These are phyloP conservation scores for Hypoxylon lienhwacheense DNA, from an alignment of 495 filamentous ascomycete species.

Conservation along the genomic window DNA sequence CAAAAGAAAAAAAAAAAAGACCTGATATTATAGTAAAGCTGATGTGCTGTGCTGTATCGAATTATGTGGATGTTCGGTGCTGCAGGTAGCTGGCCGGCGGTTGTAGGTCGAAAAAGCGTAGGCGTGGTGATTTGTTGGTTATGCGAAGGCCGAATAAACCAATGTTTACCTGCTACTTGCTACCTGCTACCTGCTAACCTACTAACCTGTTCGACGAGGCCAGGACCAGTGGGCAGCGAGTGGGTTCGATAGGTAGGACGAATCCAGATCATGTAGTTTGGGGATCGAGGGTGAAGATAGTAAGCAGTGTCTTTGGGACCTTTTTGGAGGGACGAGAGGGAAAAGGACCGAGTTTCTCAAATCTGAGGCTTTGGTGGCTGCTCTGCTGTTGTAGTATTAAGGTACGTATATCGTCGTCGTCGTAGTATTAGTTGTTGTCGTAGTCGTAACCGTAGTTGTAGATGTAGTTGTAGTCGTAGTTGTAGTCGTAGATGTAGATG, in stretches of 20 bases:
- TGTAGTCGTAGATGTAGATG: constrained; percentile 4
- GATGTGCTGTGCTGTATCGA: constrained; percentile 10
- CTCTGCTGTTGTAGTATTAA: no score
- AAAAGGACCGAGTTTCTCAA: no score
- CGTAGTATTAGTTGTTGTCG: not conserved
- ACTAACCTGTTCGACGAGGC: no score
- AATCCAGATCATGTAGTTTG: constrained; percentile 11
- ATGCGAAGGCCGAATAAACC: constrained; percentile 20
- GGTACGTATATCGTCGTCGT: no score
- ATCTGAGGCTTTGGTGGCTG: no score
- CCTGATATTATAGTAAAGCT: constrained; percentile 28
- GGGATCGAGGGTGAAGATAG: constrained; percentile 3
- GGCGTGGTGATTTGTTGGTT: constrained; percentile 30
- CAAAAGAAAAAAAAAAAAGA: no score
- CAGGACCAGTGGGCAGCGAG: constrained; percentile 13
- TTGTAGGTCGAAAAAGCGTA: constrained; percentile 31
- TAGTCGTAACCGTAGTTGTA: constrained; percentile 2
- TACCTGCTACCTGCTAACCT: no score
- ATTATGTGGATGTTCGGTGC: constrained; percentile 21
- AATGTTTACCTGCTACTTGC: constrained; percentile 23
- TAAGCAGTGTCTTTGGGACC: not conserved
- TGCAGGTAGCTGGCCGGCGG: constrained; percentile 21
- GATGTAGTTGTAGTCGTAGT: constrained; percentile 3
- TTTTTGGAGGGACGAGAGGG: not conserved
- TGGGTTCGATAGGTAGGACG: constrained; percentile 8